These are phyloP conservation scores for Phialemonium atrogriseum DNA, from an alignment of 2,329 filamentous ascomycete species.

Conservation along the genomic window DNA sequence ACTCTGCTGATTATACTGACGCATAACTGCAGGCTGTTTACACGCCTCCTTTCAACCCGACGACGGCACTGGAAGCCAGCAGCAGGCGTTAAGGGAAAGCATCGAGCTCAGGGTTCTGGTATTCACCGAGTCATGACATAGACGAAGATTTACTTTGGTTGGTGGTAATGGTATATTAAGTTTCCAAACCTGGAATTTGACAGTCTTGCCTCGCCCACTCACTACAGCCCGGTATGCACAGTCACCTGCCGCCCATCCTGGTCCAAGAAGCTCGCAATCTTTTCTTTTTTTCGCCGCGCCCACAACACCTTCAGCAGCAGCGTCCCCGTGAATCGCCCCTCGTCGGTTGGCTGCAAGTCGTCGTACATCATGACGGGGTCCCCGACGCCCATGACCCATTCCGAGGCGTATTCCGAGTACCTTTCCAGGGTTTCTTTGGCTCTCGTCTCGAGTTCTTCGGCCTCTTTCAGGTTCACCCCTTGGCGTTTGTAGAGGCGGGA, in stretches of 20 bases:
- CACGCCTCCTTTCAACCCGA: conserved; percentile 2
- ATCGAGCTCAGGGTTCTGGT: conserved; percentile 3
- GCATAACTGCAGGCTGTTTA: conserved; percentile 3
- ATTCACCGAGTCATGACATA: too few species aligned
- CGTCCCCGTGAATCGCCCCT: conserved; percentile 4
- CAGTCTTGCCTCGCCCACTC: too few species aligned
- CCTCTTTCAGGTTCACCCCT: conserved; percentile 1
- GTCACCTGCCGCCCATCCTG: background rate
- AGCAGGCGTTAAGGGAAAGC: background rate
- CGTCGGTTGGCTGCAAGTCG: conserved; percentile 7
- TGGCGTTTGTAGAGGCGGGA: conserved; percentile 1
- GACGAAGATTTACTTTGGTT: too few species aligned
- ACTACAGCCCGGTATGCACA: background rate
- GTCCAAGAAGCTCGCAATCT: background rate
- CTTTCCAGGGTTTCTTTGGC: conserved; percentile 1
- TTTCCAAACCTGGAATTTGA: too few species aligned
- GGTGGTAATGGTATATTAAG: too few species aligned
- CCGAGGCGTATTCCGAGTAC: conserved; percentile 1
- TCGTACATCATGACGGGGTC: conserved; percentile 5
- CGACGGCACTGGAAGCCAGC: too few species aligned
- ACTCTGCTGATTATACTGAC: too few species aligned
- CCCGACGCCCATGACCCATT: conserved; percentile 1
- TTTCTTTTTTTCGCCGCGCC: background rate
- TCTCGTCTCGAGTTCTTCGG: conserved; percentile 1
- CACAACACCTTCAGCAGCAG: conserved; percentile 5